These are phyloP conservation scores for Hypoxylon sp. DNA, from an alignment of 2,329 filamentous ascomycete species.

Conservation along the genomic window DNA sequence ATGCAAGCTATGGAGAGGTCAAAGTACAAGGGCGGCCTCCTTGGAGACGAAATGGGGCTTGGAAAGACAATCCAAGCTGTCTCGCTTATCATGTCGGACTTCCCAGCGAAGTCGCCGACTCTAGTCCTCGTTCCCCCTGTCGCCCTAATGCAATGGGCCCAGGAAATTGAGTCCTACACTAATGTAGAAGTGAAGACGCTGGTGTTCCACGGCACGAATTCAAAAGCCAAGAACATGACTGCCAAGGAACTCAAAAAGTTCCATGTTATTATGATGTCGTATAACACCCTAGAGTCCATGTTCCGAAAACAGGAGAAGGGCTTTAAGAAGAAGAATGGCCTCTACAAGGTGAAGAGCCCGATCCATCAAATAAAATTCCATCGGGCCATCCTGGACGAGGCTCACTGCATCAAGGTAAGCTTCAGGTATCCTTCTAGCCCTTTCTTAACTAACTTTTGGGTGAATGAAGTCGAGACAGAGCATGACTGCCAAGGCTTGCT, in stretches of 20 bases:
- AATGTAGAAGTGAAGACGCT: slow-evolving; percentile 91
- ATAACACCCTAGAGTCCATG: slow-evolving; percentile 91
- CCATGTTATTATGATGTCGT: slow-evolving; percentile 98
- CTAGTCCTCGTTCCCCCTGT: slow-evolving; percentile 93
- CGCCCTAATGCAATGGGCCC: slow-evolving; percentile 94
- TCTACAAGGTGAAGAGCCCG: slow-evolving; percentile 83
- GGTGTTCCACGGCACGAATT: slow-evolving; percentile 89
- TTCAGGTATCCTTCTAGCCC: slow-evolving; percentile 1
- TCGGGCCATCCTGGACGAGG: slow-evolving; percentile 93
- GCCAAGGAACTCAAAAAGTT: slow-evolving; percentile 82
- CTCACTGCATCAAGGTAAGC: slow-evolving; percentile 87
- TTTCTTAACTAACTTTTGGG: slow-evolving; percentile 46
- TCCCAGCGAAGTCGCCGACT: slow-evolving; percentile 84
- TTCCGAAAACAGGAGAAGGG: slow-evolving; percentile 94
- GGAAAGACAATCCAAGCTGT: slow-evolving; percentile 99
- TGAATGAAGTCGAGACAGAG: slow-evolving; percentile 79
- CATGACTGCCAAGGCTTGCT: slow-evolving; percentile 94
- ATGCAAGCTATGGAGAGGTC: slow-evolving; percentile 92
- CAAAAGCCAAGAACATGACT: slow-evolving; percentile 83
- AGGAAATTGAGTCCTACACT: slow-evolving; percentile 85
- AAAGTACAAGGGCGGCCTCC: slow-evolving; percentile 87
- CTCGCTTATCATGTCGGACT: slow-evolving; percentile 98
- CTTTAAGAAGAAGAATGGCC: slow-evolving; percentile 82
- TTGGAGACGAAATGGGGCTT: slow-evolving; percentile 99
- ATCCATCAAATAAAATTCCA: slow-evolving; percentile 92